A percentile compares a stretch with the other conserved stretches of the same genome.
Conservation (phyloP, 805 yeast genomes). For the Hanseniaspora singularis region DNA sequence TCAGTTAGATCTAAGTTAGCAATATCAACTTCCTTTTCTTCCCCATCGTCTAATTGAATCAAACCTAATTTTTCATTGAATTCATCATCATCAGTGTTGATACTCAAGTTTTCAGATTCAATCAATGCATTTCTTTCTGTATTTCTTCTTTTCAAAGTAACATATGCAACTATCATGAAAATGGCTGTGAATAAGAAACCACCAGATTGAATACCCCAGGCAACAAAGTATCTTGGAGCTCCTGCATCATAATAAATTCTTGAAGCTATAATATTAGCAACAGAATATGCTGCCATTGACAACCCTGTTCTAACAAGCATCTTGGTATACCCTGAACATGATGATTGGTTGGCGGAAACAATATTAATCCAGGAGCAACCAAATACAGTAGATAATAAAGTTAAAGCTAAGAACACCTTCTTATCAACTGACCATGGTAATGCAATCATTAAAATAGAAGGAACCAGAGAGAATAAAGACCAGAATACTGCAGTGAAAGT, state of each 20-base stretch:
- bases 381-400: constrained; percentile 24
- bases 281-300: constrained; percentile 31
- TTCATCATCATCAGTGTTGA: background rate
- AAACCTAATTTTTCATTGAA: constrained; percentile 1
- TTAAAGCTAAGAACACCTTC: constrained; percentile 28
- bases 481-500: constrained; percentile 26
- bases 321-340: constrained; percentile 36
- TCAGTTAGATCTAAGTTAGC: constrained; percentile 43
- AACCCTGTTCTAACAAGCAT: constrained; percentile 32
- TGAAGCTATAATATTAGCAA: constrained; percentile 37
- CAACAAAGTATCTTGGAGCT: constrained; percentile 33
- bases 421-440: constrained; percentile 32
- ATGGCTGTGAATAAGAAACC: constrained; percentile 29
- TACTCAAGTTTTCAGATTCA: background rate
- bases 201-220: constrained; percentile 41
- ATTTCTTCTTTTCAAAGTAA: constrained; percentile 32
- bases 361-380: constrained; percentile 26
- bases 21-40: constrained; percentile 27
- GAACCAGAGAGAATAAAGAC: constrained; percentile 31
- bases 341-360: constrained; percentile 20
- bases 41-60: constrained; percentile 20
- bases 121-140: constrained; percentile 23
- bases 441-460: constrained; percentile 33
- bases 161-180: constrained; percentile 31
- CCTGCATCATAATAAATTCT: constrained; percentile 36